Base-by-base conservation (phyloP, 805 yeast species). In the Yarrowia sp. region DNA sequence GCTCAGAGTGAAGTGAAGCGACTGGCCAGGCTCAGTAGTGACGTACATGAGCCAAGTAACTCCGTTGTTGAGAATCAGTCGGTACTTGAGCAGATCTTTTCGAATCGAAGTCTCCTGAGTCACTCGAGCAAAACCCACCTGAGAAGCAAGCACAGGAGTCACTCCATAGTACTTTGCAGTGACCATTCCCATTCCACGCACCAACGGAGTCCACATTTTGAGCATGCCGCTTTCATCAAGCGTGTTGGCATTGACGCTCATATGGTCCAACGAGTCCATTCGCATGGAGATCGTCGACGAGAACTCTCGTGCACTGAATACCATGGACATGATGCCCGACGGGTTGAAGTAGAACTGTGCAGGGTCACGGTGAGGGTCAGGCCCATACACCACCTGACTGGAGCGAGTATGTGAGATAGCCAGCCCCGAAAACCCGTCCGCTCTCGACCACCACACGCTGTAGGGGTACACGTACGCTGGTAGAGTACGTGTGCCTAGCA, bases 401-500 rank as follows among this genome's bases (percentile, higher is more conserved):
- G 80, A 79, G 1, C 79, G 78, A 0, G 87, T 83, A 69, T 90
- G 90, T 31, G 89, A 82, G 55, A 88, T 77, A 0, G 90, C 91
- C 60, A 89, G 73, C 1, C 96, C 96, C 58, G 74, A 74, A 63
- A 74, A 79, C 5, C 70, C 72, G 33, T 75, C 77, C 63, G 81
- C 84, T 64, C 78, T 83, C 5, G 86, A 77, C 67, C 79, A 79
- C 93, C 92, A 89, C 6, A 88, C 76, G 36, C 90, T 84, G 71
- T 89, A 89, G 0, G 96, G 96, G 68, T 88, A 90, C 0, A 93
- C 84, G 91, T 92, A 90, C 0, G 86, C 82, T 0, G 93, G 90
- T 65, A 83, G 78, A 1, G 84, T 83, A 71, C 88, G 93, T 62
- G 80, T 79, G 1, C 81, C 90, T 38, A 90, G 79, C 7, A 89